phyloP scores from a whole-genome alignment of 2,329 filamentous ascomycete species.

The Exophiala spinifera region DNA sequence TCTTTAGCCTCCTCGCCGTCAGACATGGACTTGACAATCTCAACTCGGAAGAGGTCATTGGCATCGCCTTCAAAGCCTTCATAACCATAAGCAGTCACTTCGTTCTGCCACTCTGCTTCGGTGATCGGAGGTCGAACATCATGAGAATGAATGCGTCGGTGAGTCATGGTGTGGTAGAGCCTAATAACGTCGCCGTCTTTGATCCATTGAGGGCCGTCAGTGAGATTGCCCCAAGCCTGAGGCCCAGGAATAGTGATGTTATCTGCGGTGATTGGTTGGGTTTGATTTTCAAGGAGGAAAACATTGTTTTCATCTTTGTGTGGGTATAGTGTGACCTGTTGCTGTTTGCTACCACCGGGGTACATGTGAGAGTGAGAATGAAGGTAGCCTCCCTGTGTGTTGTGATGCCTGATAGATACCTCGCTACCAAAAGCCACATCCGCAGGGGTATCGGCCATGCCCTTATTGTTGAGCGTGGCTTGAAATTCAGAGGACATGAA shows the following conservation, averaged over 20 bases:
- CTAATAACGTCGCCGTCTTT: conserved; percentile 76
- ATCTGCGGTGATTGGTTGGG: conserved; percentile 70
- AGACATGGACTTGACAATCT: conserved; percentile 90
- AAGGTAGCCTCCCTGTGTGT: conserved; percentile 95
- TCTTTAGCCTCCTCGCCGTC: conserved; percentile 74
- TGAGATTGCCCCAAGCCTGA: conserved; percentile 75
- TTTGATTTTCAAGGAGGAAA: conserved; percentile 93
- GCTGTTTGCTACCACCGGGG: conserved; percentile 93
- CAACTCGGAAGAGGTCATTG: conserved; percentile 91
- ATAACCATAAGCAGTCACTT: conserved; percentile 95
- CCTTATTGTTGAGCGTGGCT: conserved; percentile 92
- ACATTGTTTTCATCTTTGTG: conserved; percentile 99
- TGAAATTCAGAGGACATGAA: conserved; percentile 99
- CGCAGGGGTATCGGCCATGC: conserved; percentile 90
- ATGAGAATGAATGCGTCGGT: conserved; percentile 91
- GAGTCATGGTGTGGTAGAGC: conserved; percentile 78
- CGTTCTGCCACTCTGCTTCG: conserved; percentile 90
- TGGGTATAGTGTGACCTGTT: conserved; percentile 96
- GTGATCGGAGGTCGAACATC: conserved; percentile 84
- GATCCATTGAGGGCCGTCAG: conserved; percentile 58
- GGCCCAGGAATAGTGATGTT: conserved; percentile 79
- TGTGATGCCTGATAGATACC: conserved; percentile 84
- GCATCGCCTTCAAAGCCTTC: conserved; percentile 96
- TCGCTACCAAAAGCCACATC: conserved; percentile 88
- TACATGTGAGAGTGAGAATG: conserved; percentile 99